A percentile compares a stretch with the other conserved stretches of the same genome.
phyloP scores from a whole-genome alignment of 2,329 filamentous ascomycete species.

The Ceratocystis diversiconidia region DNA sequence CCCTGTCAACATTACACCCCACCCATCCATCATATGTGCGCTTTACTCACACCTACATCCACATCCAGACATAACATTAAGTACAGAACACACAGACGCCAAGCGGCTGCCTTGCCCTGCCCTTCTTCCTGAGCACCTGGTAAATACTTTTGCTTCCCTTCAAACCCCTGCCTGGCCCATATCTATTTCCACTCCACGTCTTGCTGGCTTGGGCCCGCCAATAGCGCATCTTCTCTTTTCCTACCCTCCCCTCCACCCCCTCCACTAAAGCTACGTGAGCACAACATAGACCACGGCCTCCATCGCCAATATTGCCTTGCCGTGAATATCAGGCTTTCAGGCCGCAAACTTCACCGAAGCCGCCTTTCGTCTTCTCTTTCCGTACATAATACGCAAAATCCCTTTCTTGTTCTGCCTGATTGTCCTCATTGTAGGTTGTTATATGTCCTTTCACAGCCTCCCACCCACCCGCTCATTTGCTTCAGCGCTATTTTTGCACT shows the following conservation, averaged over 20 bases:
- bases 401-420: neutral
- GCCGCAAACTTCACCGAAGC: neutral
- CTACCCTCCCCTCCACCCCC: neutral
- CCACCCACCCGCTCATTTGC: too few species aligned
- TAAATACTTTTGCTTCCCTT: too few species aligned
- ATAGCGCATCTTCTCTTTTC: neutral
- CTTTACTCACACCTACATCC: too few species aligned
- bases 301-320: neutral
- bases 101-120: too few species aligned
- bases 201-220: neutral
- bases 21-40: too few species aligned
- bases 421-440: neutral
- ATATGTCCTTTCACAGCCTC: too few species aligned
- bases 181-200: neutral
- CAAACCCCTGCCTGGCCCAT: neutral
- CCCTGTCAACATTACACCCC: too few species aligned
- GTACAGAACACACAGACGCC: too few species aligned
- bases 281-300: neutral
- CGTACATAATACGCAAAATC: neutral
- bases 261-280: neutral
- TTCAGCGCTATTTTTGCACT: too few species aligned
- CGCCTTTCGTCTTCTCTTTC: neutral
- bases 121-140: too few species aligned
- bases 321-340: neutral
- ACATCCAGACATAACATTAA: too few species aligned